These are phyloP conservation scores for Gloeostereum incarnatum DNA, from an alignment of 768 basidiomycete species.

Conservation along the genomic window DNA sequence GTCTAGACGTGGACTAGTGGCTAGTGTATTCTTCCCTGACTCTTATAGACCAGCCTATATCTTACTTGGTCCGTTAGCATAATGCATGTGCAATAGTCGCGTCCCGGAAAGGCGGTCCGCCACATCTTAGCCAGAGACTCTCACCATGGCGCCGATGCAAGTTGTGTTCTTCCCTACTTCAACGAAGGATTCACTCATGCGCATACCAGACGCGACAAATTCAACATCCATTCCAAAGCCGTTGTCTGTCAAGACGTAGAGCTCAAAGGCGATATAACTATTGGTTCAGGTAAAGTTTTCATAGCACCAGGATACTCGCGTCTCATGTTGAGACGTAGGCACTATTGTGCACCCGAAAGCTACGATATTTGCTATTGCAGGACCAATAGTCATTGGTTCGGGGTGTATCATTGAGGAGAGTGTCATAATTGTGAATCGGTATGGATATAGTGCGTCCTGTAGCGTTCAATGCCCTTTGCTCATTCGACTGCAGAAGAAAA, in stretches of 20 bases:
- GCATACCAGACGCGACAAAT: slow-evolving; percentile 65
- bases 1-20: no score
- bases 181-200: slow-evolving; percentile 5
- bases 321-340: slow-evolving; percentile 27
- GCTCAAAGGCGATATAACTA: slow-evolving; percentile 88
- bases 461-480: neutral
- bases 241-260: slow-evolving; percentile 92
- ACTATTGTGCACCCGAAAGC: slow-evolving; percentile 92
- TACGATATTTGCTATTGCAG: slow-evolving; percentile 84
- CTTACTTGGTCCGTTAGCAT: no score
- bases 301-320: neutral
- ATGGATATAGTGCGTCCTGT: slow-evolving; percentile 7
- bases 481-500: slow-evolving; percentile 37
- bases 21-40: no score
- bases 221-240: slow-evolving; percentile 84
- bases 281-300: slow-evolving; percentile 64
- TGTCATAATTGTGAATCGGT: slow-evolving; percentile 86
- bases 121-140: no score
- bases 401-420: slow-evolving; percentile 90
- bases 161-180: neutral
- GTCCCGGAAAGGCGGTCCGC: no score
- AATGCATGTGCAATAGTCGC: no score
- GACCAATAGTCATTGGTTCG: slow-evolving; percentile 83
- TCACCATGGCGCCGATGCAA: slow-evolving; percentile 20
- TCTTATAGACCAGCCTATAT: no score